Percentiles rank a stretch among this genome's conserved stretches.
Evolutionary conservation across 495 filamentous ascomycete species (phyloP).

Genomic region (Aspergillus haitiensis): DNA sequence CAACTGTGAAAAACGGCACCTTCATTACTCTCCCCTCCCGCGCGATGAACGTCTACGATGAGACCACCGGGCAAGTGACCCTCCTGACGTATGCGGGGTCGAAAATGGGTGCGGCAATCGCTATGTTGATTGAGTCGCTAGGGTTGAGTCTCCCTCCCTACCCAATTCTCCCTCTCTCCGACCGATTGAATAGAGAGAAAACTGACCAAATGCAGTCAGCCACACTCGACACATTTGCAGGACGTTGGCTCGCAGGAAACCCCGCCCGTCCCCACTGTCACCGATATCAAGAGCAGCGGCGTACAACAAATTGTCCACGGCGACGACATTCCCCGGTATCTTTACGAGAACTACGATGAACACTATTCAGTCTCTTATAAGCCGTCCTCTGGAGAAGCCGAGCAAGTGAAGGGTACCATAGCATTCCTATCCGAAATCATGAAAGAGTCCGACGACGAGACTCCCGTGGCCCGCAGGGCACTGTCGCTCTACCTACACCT

Average conservation of each 20-base stretch:
- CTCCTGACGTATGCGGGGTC: conserved; percentile 8
- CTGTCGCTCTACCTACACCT: conserved; percentile 13
- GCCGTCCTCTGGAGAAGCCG: background rate
- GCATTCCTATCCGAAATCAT: background rate
- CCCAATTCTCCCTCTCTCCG: too few species aligned
- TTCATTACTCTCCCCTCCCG: too few species aligned
- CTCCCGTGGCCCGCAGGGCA: conserved; percentile 10
- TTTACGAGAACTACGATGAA: conserved; percentile 8
- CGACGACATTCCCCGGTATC: conserved; percentile 5
- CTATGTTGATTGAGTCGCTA: conserved; percentile 14
- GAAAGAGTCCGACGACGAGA: background rate
- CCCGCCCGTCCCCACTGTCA: conserved; percentile 5
- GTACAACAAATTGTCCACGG: background rate
- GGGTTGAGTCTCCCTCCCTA: conserved; percentile 7
- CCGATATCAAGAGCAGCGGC: conserved; percentile 4
- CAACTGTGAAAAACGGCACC: too few species aligned
- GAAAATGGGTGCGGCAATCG: background rate
- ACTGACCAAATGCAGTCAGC: conserved; percentile 1
- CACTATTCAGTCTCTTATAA: conserved; percentile 4
- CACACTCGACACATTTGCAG: conserved; percentile 5
- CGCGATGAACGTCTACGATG: conserved; percentile 17
- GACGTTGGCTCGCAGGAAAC: background rate
- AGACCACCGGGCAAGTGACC: conserved; percentile 8
- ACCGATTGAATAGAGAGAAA: background rate
- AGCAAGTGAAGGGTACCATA: background rate